Evolutionary conservation across 495 filamentous ascomycete genomes (phyloP), one percentile per base, ranked within the genome.

Genomic region (Aspergillus cavernicola): DNA sequence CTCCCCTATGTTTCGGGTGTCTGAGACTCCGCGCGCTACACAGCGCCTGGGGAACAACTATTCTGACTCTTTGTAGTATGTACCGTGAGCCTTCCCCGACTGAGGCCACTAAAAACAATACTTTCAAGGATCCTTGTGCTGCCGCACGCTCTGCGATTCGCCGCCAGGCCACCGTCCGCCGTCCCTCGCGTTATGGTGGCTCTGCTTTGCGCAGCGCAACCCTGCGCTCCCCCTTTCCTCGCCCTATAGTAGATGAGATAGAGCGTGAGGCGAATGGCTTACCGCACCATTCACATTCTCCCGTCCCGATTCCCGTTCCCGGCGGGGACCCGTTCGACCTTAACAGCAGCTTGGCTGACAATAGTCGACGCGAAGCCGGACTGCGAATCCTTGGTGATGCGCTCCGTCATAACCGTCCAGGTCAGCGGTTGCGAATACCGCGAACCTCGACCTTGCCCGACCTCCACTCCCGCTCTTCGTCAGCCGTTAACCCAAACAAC

Each of bases 121-220:
- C 70, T 53, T 84, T 85, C 53, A 71, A 76, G 36, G 77, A 85
- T 44, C 62, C 73, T 16, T 78, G 85, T 39, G 80, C 85, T 36
- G 73, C 75, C 52, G 72, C 81, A 57, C 86, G 90, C 61, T 92
- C 88, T 20, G 64, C 84, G 6, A 95, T 95, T 57, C 83, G 88
- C 50, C 81, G 85, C 60, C 71, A 76, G 61, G 54, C 68, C 52
- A 66, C 68, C 44, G 60, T 75, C 50, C 77, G 78, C 12, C 67
- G 68, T 32, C 56, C 65, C 18, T 65, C 64, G 41, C 68, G 65
- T 53, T 61, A 70, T 54, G 43, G 39, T 49, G 50, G 47, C 33
- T 63, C 61, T 32, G 65, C 63, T 22, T 57, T 63, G 52, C 72
- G 70, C 48, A 65, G 68, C 32, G 57, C 57, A 39, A 64, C 62